Conservation (phyloP, 2,329 filamentous ascomycete genomes). For the Venturia oleaginea region DNA sequence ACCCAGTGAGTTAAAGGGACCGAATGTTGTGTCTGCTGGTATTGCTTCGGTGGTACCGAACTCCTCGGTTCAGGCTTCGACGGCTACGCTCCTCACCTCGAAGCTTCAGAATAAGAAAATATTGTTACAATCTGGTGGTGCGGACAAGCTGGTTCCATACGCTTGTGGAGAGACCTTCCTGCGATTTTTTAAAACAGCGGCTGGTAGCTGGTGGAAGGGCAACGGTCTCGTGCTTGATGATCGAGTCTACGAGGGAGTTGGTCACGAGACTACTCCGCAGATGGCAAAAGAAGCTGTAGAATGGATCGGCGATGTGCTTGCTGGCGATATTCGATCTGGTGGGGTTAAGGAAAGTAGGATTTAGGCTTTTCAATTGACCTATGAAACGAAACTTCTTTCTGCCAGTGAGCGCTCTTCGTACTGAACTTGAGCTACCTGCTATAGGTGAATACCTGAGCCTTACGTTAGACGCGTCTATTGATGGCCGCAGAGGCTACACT, state of each 20-base stretch:
- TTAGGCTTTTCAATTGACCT: not conserved
- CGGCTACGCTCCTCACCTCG: constrained; percentile 30
- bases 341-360: constrained; percentile 14
- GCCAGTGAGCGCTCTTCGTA: not conserved
- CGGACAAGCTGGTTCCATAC: constrained; percentile 67
- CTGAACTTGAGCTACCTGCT: not conserved
- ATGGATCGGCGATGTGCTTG: constrained; percentile 47
- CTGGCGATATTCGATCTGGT: constrained; percentile 16
- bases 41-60: not conserved
- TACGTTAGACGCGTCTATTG: too few relatives aligned
- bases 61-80: constrained; percentile 19
- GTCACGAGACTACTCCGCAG: constrained; percentile 56
- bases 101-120: constrained; percentile 51
- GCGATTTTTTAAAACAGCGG: constrained; percentile 49
- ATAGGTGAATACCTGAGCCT: not conserved
- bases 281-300: constrained; percentile 60
- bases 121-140: constrained; percentile 54
- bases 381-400: not conserved
- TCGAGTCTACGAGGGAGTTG: constrained; percentile 57
- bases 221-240: constrained; percentile 52
- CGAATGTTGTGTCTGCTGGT: not conserved
- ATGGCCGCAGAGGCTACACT: too few relatives aligned
- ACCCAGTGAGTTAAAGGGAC: constrained; percentile 15
- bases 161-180: constrained; percentile 51
- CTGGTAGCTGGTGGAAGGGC: constrained; percentile 42